These are phyloP conservation scores for Azolla pinnata DNA, from an alignment of 75 land plant species.

Conservation along the genomic window DNA sequence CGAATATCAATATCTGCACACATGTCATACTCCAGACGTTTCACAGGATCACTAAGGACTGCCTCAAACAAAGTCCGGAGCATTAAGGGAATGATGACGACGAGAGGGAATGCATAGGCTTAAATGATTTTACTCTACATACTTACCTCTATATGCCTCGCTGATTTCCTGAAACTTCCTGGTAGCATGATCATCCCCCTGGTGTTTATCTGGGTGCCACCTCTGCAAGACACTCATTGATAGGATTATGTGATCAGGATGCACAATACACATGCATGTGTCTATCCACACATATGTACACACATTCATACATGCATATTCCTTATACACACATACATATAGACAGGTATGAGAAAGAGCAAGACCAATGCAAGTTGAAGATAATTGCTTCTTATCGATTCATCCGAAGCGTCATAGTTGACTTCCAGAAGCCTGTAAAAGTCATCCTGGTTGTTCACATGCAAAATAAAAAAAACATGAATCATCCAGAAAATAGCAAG, in stretches of 20 bases:
- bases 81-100: background rate
- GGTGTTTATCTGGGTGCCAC: slow-evolving; percentile 95
- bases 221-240: slow-evolving; percentile 40
- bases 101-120: background rate
- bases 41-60: slow-evolving; percentile 77
- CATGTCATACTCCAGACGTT: slow-evolving; percentile 65
- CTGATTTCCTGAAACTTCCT: slow-evolving; percentile 82
- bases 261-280: too few relatives aligned
- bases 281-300: too few relatives aligned
- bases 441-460: too few relatives aligned
- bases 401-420: slow-evolving; percentile 78
- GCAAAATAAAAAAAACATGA: too few relatives aligned
- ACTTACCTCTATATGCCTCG: slow-evolving; percentile 75
- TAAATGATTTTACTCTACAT: background rate
- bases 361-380: slow-evolving; percentile 67
- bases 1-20: slow-evolving; percentile 54
- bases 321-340: too few relatives aligned
- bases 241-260: too few relatives aligned
- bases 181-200: slow-evolving; percentile 49
- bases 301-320: too few relatives aligned
- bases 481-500: too few relatives aligned
- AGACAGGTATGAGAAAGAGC: too few relatives aligned
- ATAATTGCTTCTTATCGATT: slow-evolving; percentile 55
- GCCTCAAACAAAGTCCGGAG: slow-evolving; percentile 7
- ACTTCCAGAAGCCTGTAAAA: slow-evolving; percentile 73